Evolutionary conservation across 176 grass and related monocot genomes (phyloP).

Genomic region (Triticum dicoccoides): DNA sequence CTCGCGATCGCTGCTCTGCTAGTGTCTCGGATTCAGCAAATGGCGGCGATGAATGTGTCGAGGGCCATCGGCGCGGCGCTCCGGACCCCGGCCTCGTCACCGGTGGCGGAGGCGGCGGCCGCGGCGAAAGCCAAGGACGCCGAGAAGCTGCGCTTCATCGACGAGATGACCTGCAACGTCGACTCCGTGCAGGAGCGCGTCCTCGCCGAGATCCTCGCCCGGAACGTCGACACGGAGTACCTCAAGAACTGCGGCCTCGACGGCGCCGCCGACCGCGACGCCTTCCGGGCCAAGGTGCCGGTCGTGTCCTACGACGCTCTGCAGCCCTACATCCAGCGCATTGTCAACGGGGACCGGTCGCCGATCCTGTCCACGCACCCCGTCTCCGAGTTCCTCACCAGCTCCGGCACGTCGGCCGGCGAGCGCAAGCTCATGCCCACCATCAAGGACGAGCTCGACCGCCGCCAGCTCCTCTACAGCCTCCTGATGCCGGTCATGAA

Average conservation of each 20-base stretch:
- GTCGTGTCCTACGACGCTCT: slow-evolving; percentile 91
- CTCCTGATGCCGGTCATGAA: slow-evolving; percentile 94
- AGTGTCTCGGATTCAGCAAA: slow-evolving; percentile 13
- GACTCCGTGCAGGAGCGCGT: slow-evolving; percentile 83
- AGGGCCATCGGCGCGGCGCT: slow-evolving; percentile 25
- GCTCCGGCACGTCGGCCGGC: slow-evolving; percentile 94
- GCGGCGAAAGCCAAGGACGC: slow-evolving; percentile 59
- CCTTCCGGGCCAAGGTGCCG: slow-evolving; percentile 76
- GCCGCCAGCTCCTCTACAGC: slow-evolving; percentile 90
- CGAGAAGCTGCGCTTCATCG: slow-evolving; percentile 90
- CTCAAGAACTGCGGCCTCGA: slow-evolving; percentile 49
- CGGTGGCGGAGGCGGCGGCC: slow-evolving; percentile 18
- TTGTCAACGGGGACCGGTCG: slow-evolving; percentile 77
- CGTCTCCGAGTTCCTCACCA: slow-evolving; percentile 97
- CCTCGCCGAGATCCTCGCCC: slow-evolving; percentile 69
- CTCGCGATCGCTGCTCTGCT: background rate
- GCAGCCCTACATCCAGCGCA: slow-evolving; percentile 89
- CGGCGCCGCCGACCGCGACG: slow-evolving; percentile 55
- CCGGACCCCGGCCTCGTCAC: slow-evolving; percentile 6
- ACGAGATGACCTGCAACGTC: slow-evolving; percentile 65
- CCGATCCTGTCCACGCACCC: slow-evolving; percentile 82
- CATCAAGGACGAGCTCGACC: slow-evolving; percentile 85
- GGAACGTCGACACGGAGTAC: slow-evolving; percentile 87
- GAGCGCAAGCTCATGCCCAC: slow-evolving; percentile 98
- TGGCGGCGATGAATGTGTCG: slow-evolving; percentile 64